Evolutionary conservation across 352 stramenopile species (phyloP).

Genomic region (Globisporangium echinulatum): DNA sequence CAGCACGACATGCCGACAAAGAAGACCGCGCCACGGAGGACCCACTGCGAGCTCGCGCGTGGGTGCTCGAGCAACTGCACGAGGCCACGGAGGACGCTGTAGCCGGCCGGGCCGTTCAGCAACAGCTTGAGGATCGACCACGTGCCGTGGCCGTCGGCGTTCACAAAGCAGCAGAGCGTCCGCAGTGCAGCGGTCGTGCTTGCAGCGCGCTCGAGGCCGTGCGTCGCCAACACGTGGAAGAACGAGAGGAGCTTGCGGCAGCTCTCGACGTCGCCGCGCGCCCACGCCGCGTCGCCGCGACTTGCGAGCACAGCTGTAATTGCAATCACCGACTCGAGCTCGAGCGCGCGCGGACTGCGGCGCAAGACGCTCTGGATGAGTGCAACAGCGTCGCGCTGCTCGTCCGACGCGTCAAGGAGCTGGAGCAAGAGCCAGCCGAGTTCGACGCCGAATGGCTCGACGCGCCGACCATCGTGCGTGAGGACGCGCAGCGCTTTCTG

Average conservation of each 20-base stretch:
- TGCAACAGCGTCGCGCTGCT: constrained; percentile 64
- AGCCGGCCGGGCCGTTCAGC: constrained; percentile 53
- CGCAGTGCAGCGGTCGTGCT: constrained; percentile 55
- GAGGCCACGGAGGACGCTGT: constrained; percentile 64
- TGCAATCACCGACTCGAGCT: constrained; percentile 58
- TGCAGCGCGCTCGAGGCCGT: constrained; percentile 53
- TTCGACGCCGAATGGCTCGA: constrained; percentile 65
- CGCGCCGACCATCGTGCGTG: constrained; percentile 51
- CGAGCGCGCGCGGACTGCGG: constrained; percentile 44
- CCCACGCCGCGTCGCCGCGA: constrained; percentile 69
- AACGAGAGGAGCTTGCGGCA: constrained; percentile 70
- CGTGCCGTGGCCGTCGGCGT: constrained; percentile 73
- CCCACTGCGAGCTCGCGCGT: constrained; percentile 46
- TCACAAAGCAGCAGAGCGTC: constrained; percentile 80
- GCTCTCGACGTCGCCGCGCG: constrained; percentile 58
- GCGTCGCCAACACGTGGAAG: constrained; percentile 62
- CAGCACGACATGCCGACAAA: constrained; percentile 87
- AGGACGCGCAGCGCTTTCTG: constrained; percentile 64
- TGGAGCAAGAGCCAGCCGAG: constrained; percentile 71
- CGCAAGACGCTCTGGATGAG: constrained; percentile 74
- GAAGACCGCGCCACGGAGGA: constrained; percentile 79
- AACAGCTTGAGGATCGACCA: constrained; percentile 82
- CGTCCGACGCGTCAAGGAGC: constrained; percentile 72
- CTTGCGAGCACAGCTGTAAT: constrained; percentile 64
- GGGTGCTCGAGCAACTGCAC: constrained; percentile 71